A percentile compares a stretch with the other conserved stretches of the same genome.
These are phyloP conservation scores for Colletotrichum falcatum DNA, from an alignment of 2,329 filamentous ascomycete genomes.

Conservation along the genomic window DNA sequence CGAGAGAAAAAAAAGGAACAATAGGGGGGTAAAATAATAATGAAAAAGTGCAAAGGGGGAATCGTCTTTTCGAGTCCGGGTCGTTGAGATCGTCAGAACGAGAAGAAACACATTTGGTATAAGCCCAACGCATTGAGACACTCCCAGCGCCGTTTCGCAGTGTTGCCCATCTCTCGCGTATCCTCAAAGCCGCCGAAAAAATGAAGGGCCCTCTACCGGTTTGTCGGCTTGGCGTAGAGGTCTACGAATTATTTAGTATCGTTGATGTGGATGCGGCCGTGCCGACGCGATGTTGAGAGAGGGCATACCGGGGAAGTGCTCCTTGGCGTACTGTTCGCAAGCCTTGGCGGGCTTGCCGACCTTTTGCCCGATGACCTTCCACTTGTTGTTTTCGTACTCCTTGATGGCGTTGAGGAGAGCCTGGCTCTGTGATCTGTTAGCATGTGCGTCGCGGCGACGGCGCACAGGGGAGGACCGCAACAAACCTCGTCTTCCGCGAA, in stretches of 20 bases:
- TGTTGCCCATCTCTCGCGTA: conserved; percentile 39
- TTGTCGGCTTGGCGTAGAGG: conserved; percentile 54
- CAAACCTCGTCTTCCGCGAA: conserved; percentile 96
- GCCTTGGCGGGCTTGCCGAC: conserved; percentile 97
- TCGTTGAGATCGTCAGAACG: conserved; percentile 37
- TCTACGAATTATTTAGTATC: conserved; percentile 51
- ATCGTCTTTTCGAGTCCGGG: conserved; percentile 41
- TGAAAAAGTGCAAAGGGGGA: conserved; percentile 42
- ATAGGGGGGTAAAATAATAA: conserved; percentile 22
- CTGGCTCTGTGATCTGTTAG: conserved; percentile 67
- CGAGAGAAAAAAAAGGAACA: conserved; percentile 17
- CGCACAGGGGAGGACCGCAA: conserved; percentile 44
- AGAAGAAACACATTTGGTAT: conserved; percentile 42
- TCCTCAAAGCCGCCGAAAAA: conserved; percentile 41
- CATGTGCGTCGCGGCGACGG: conserved; percentile 34
- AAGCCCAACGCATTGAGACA: conserved; percentile 42
- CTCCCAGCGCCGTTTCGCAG: conserved; percentile 40
- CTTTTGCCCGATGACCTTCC: conserved; percentile 97
- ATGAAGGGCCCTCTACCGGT: conserved; percentile 50
- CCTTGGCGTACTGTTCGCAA: conserved; percentile 88
- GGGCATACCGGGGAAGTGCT: conserved; percentile 78
- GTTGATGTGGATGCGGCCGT: conserved; percentile 42
- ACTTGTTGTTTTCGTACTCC: conserved; percentile 98
- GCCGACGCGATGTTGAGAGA: conserved; percentile 42
- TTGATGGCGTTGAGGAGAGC: conserved; percentile 94